These are phyloP conservation scores for Aureobasidium sp. DNA, from an alignment of 2,329 filamentous ascomycete species.

Conservation along the genomic window DNA sequence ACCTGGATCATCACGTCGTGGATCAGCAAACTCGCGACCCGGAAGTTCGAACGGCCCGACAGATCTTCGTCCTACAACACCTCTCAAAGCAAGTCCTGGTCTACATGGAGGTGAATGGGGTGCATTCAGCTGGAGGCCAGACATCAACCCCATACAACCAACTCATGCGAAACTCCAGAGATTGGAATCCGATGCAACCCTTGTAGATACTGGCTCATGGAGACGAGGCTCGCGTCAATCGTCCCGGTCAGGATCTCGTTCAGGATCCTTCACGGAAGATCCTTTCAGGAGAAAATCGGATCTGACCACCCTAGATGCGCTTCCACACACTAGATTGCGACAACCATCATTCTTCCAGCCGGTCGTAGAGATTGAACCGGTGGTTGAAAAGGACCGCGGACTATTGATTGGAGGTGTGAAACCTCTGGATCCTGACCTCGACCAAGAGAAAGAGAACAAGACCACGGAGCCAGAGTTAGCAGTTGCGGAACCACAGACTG, in stretches of 20 bases:
- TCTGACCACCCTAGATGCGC: neutral
- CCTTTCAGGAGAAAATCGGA: conserved; percentile 1
- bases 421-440: neutral
- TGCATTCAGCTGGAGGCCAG: neutral
- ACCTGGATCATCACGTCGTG: neutral
- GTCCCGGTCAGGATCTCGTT: neutral
- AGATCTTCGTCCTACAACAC: neutral
- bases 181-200: conserved; percentile 7
- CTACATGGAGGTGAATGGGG: neutral
- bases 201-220: conserved; percentile 4
- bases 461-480: conserved; percentile 1
- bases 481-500: neutral
- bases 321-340: neutral
- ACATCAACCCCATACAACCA: neutral
- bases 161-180: neutral
- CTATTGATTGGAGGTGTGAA: conserved; percentile 6
- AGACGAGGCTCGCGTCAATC: neutral
- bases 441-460: conserved; percentile 5
- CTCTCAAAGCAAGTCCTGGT: neutral
- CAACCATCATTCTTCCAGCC: neutral
- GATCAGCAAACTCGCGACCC: neutral
- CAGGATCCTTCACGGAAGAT: neutral
- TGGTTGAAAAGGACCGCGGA: neutral
- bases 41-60: neutral
- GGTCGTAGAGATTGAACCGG: neutral